Percentiles rank a stretch among this genome's conserved stretches.
These are phyloP conservation scores for Quercus engelmannii DNA, from an alignment of 306 rosid species.

Conservation along the genomic window DNA sequence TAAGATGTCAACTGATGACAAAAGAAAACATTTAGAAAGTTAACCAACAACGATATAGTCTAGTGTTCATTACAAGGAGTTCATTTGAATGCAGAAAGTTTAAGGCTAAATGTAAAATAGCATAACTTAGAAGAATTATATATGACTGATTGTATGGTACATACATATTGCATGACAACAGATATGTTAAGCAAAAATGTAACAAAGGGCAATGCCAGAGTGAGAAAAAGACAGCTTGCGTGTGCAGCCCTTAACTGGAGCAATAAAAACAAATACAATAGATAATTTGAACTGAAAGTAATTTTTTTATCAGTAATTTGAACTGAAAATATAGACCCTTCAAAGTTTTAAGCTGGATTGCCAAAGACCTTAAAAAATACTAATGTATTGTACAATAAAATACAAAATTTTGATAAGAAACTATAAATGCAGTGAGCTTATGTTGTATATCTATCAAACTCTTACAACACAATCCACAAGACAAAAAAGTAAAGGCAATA, in stretches of 20 bases:
- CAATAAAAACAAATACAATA: background rate
- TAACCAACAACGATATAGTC: background rate
- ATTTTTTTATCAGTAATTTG: background rate
- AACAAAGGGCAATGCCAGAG: background rate
- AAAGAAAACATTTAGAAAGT: background rate
- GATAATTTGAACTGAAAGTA: background rate
- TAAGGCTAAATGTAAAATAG: background rate
- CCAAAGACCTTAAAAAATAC: background rate
- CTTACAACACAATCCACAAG: conserved; percentile 21
- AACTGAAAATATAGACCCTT: background rate
- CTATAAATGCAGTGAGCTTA: background rate
- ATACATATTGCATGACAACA: background rate
- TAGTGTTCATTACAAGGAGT: background rate
- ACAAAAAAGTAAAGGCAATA: conserved; percentile 56
- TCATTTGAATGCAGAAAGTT: background rate
- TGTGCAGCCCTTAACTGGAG: background rate
- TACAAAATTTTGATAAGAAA: background rate
- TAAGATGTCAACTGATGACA: background rate
- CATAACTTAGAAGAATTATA: background rate
- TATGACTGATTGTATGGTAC: background rate
- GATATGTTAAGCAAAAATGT: background rate
- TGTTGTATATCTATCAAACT: background rate
- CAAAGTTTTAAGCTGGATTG: background rate
- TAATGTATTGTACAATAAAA: background rate
- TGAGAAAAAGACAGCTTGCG: background rate